Base-by-base conservation (phyloP, 768 basidiomycete species). In the Kwoniella heveanensis region DNA sequence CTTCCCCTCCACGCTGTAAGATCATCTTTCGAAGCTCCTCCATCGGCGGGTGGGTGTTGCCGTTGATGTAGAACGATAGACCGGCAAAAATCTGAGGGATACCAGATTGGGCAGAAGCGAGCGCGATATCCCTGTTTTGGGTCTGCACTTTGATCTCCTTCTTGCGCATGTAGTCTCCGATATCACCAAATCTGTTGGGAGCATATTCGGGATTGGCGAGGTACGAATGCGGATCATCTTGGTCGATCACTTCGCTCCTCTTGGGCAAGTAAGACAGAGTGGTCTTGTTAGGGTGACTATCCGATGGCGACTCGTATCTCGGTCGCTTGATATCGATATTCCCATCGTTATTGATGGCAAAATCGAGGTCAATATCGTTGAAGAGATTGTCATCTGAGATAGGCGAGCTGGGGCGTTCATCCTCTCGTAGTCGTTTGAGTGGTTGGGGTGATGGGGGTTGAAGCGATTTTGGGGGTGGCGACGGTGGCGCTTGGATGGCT, bases 21-120 rank as follows among this genome's bases (percentile, higher is more conserved):
- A 98, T 88, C 53, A 97, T 83, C 68, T 87, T 83, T 8, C 91
- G 84, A 0, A 98, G 79, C 51, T 89, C 91, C 75, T 93, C 91
- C 22, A 92, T 85, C 21, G 94, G 90, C 7, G 93, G 91, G 37
- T 85, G 83, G 0, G 92, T 95, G 82, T 86, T 90, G 0, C 94
- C 94, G 72, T 97, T 96, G 79, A 96, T 94, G 78, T 97, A 91
- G 52, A 97, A 87, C 0, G 88, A 82, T 26, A 94, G 68, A 0
- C 88, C 90, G 29, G 83, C 80, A 69, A 98, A 91, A 36, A 96
- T 85, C 61, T 82, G 77, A 44, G 83, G 84, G 37, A 80, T 80
- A 21, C 46, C 66, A 8, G 70, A 66, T 2, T 66, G 62, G 17
- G 66, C 69, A 26, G 65, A 64, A 22, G 68, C 71, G 10, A 75